Conservation (phyloP, 495 filamentous ascomycete species). For the Penicillium turbatum region DNA sequence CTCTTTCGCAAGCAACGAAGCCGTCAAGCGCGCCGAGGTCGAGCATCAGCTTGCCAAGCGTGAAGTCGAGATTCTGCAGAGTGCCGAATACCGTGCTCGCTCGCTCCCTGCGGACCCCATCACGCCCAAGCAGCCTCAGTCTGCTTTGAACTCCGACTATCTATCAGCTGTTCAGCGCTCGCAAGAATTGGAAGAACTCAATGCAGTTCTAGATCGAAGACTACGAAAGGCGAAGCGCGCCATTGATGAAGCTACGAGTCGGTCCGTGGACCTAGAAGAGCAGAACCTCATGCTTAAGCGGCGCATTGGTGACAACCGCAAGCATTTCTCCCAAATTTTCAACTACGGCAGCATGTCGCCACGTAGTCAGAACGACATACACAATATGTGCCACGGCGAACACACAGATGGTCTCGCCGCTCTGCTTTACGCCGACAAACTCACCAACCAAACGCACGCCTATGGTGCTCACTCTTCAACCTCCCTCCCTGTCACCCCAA, state of each 20-base stretch:
- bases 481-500: conserved; percentile 75
- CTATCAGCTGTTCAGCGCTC: conserved; percentile 45
- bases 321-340: conserved; percentile 70
- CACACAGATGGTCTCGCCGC: conserved; percentile 64
- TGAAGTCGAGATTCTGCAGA: conserved; percentile 83
- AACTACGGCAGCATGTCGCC: conserved; percentile 48
- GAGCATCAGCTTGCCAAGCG: conserved; percentile 89
- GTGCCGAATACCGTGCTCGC: conserved; percentile 43
- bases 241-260: conserved; percentile 62
- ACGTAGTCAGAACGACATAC: conserved; percentile 39
- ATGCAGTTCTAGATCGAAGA: conserved; percentile 57
- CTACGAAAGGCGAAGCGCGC: conserved; percentile 69
- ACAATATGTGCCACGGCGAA: conserved; percentile 41
- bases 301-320: conserved; percentile 81
- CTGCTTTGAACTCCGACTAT: conserved; percentile 36
- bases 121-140: conserved; percentile 28
- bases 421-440: conserved; percentile 67
- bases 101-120: conserved; percentile 32
- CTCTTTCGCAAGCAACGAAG: conserved; percentile 79
- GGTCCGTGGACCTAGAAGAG: conserved; percentile 49
- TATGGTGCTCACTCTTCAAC: conserved; percentile 38
- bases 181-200: conserved; percentile 60
- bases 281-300: conserved; percentile 71
- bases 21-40: conserved; percentile 80
- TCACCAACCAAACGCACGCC: conserved; percentile 55